Evolutionary conservation across 805 yeast species (phyloP), one percentile per base, ranked within the genome.

Genomic region (Starmerella apicola): DNA sequence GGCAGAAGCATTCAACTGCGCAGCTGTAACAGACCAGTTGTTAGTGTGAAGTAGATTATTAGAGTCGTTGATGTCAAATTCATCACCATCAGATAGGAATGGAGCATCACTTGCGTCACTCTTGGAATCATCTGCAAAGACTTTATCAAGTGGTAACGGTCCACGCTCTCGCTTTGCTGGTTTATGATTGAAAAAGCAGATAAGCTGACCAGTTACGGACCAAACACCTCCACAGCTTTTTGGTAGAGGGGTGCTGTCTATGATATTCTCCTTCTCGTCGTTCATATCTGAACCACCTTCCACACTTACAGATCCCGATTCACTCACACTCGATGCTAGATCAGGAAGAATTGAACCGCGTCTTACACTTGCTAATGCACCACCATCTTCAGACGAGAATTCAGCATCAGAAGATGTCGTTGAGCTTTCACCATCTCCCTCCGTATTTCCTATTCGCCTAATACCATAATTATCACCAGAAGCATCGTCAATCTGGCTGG

Each of bases 161-260:
- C 46, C 52, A 4, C 35, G 34, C 4, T 42, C 47, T 23, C 34
- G 28, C 5, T 22, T 21, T 7, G 34, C 28, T 3, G 39, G 34
- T 21, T 39, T 39, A 10, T 45, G 76, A 8, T 78, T 71, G 59
- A 83, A 84, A 52, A 86, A 86, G 54, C 94, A 82, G 1, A 86
- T 78, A 37, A 86, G 62, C 43, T 74, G 74, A 0, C 95, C 95
- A 3, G 73, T 70, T 10, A 74, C 69, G 0, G 93, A 68, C 95
- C 95, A 86, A 1, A 74, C 65, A 0, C 94, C 95, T 8, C 95
- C 95, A 63, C 95, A 86, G 8, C 85, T 91, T 54, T 82, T 85
- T 0, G 96, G 95, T 12, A 86, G 70, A 0, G 96, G 96, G 0
- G 94, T 82, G 30, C 83, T 77, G 54, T 83, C 94, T 52, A 76